Conservation (phyloP, 768 basidiomycete species). For the Austroboletus festivus region DNA sequence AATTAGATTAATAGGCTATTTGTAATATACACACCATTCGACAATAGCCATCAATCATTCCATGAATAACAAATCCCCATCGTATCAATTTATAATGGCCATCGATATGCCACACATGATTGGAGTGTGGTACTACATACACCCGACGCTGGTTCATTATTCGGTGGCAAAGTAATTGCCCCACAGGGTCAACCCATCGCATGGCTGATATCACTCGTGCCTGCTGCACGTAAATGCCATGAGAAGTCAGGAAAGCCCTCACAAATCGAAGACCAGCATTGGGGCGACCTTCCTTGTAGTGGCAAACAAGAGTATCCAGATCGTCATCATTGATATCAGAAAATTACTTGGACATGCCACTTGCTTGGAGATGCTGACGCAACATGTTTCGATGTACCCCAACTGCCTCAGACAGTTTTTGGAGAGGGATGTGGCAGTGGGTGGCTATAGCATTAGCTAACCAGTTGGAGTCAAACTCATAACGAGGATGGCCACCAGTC, state of each 20-base stretch:
- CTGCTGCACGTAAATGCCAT: too few relatives aligned
- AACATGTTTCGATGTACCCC: slow-evolving; percentile 17
- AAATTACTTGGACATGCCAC: slow-evolving; percentile 2
- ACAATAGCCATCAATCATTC: background rate
- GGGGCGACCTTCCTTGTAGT: slow-evolving; percentile 11
- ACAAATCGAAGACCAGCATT: slow-evolving; percentile 20
- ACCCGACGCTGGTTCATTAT: too few relatives aligned
- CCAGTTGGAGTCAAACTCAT: too few relatives aligned
- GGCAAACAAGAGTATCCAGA: slow-evolving; percentile 12
- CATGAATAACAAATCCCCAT: background rate
- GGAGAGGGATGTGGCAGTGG: background rate
- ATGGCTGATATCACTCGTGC: too few relatives aligned
- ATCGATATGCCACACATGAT: background rate
- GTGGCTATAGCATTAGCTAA: too few relatives aligned
- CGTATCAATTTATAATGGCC: background rate
- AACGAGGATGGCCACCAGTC: too few relatives aligned
- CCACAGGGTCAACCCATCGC: too few relatives aligned
- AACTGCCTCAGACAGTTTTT: slow-evolving; percentile 3
- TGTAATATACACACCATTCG: background rate
- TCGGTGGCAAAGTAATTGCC: too few relatives aligned
- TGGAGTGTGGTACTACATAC: slow-evolving; percentile 4
- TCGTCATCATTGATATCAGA: slow-evolving; percentile 15
- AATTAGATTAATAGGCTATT: too few relatives aligned
- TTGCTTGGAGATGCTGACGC: slow-evolving; percentile 3
- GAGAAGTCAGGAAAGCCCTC: slow-evolving; percentile 2